Evolutionary conservation across 805 yeast genomes (phyloP).

Genomic region (Starmera caribaea): DNA sequence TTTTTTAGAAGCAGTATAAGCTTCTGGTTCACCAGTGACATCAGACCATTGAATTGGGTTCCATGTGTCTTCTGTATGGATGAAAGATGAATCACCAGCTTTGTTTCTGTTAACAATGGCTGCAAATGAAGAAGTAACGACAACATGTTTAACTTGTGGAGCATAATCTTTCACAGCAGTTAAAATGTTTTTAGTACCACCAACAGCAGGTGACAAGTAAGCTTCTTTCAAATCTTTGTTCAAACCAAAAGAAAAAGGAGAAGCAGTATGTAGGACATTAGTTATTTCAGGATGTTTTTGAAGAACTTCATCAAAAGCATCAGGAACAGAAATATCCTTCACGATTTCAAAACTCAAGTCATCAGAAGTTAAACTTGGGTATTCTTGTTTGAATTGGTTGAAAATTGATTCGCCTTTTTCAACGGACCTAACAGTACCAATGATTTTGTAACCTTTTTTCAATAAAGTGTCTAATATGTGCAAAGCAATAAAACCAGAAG

Average conservation of each 20-base stretch:
- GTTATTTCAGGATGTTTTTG: constrained; percentile 35
- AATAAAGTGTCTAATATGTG: constrained; percentile 29
- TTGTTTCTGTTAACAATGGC: constrained; percentile 26
- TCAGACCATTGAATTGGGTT: constrained; percentile 41
- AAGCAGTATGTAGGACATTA: constrained; percentile 49
- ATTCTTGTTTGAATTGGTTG: constrained; percentile 13
- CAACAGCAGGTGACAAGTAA: constrained; percentile 40
- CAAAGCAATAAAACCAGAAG: constrained; percentile 35
- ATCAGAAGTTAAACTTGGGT: constrained; percentile 12
- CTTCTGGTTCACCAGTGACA: constrained; percentile 27
- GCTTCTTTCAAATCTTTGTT: constrained; percentile 31
- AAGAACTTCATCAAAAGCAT: constrained; percentile 35
- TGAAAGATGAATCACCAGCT: constrained; percentile 20
- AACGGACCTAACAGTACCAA: constrained; percentile 32
- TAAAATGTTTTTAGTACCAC: constrained; percentile 41
- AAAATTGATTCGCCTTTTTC: constrained; percentile 21
- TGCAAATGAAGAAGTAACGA: constrained; percentile 40
- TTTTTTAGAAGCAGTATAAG: constrained; percentile 52
- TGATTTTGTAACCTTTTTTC: constrained; percentile 27
- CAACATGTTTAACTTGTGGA: constrained; percentile 34
- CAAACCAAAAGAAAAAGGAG: constrained; percentile 38
- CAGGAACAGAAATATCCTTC: constrained; percentile 29
- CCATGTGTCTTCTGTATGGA: constrained; percentile 35
- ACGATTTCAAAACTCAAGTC: constrained; percentile 32
- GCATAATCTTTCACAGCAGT: constrained; percentile 31